Evolutionary conservation across 148 eudicot genomes (phyloP), one percentile per base, ranked within the genome.

Genomic region (Amaranthus cruentus): DNA sequence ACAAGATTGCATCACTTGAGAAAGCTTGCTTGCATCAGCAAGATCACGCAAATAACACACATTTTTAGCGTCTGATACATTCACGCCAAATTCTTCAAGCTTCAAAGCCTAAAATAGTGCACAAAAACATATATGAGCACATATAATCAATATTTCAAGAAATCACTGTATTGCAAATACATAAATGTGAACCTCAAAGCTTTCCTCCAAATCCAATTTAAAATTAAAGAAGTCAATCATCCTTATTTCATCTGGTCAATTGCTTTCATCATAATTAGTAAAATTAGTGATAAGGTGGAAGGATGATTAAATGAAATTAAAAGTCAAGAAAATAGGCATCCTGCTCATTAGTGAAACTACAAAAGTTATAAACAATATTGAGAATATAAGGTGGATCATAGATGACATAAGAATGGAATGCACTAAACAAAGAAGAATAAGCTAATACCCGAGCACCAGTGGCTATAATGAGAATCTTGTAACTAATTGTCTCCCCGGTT

Each of bases 21-120:
- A 92, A 77, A 95, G 89, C 83, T 88, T 90, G 68, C 77, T 85
- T 64, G 99, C 99, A 80, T 95, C 97, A 78, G 85, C 92, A 77
- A 88, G 75, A 75, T 95, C 92, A 61, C 99, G 96, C 73, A 95
- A 83, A 82, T 95, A 92, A 74, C 99, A 95, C 61, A 95, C 94
- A 80, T 92, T 95, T 66, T 82, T 87, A 78, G 96, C 96, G 81
- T 95, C 91, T 59, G 93, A 90, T 78, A 90, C 96, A 66, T 59
- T 86, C 47, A 95, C 89, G 51, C 97, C 97, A 83, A 92, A 92
- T 81, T 95, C 99, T 92, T 95, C 99, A 79, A 95, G 99, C 89
- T 84, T 95, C 89, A 95, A 85, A 57, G 99, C 91, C 99, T 95
- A 79, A 51, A 72, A 57, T 43, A 79, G 47, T 18, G 72, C 61